phyloP scores from a whole-genome alignment of 2,329 filamentous ascomycete species.

The Chalaropsis ovoidea region DNA sequence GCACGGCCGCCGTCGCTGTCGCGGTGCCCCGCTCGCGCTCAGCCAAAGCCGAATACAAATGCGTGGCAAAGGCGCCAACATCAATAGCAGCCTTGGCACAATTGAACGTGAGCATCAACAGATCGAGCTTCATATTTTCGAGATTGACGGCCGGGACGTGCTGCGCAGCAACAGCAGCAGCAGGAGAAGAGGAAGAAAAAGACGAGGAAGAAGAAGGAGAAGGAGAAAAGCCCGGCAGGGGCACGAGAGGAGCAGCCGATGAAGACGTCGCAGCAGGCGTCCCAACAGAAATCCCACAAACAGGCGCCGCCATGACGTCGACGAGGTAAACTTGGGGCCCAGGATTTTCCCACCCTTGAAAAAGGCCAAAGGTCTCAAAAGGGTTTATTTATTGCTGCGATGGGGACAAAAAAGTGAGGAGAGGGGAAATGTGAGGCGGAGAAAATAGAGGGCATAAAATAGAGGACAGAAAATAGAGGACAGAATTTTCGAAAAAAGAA shows the following conservation, averaged over 20 bases:
- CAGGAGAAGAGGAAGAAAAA: neutral
- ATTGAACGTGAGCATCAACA: conserved; percentile 83
- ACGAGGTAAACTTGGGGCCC: neutral
- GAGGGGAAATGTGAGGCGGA: neutral
- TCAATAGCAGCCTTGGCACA: conserved; percentile 66
- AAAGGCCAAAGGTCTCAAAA: neutral
- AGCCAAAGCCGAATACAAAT: conserved; percentile 53
- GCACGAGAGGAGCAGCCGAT: neutral
- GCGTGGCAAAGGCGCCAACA: conserved; percentile 56
- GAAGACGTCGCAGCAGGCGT: neutral
- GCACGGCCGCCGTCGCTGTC: no score
- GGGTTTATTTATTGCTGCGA: neutral
- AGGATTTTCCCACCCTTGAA: neutral
- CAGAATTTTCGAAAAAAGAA: neutral
- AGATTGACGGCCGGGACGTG: neutral
- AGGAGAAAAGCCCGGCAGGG: neutral
- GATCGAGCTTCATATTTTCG: conserved; percentile 40
- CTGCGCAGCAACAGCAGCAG: neutral
- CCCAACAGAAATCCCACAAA: conserved; percentile 6
- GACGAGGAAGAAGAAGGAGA: neutral
- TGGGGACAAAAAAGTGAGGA: conserved; percentile 24
- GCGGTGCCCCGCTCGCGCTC: conserved; percentile 39
- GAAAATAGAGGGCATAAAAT: neutral
- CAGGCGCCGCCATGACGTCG: conserved; percentile 15
- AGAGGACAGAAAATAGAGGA: no score